Base-by-base conservation (phyloP, 331 rosid genomes). In the Pyracantha coccinea region DNA sequence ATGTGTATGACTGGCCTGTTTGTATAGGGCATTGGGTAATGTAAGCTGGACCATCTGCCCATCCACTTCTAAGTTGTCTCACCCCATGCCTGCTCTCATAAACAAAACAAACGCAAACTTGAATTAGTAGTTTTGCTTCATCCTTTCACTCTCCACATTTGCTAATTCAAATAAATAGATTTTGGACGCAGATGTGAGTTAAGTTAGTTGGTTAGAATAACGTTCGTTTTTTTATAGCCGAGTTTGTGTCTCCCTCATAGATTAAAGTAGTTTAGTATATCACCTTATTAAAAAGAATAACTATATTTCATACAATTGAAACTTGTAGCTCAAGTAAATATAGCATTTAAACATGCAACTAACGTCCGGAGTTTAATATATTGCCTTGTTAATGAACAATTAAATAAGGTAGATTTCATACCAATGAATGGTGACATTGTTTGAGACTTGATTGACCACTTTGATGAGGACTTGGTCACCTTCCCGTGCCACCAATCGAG, bases 21-120 rank as follows among this genome's bases (percentile, higher is more conserved):
- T 90, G 98, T 70, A 90, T 90, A 1, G 96, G 96, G 57, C 98
- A 92, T 31, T 92, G 96, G 25, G 98, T 92, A 1, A 92, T 75
- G 66, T 92, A 92, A 1, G 95, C 86, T 7, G 98, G 98, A 68
- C 98, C 98, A 74, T 92, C 96, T 4, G 85, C 84, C 96, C 98
- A 92, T 0, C 85, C 92, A 75, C 78, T 92, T 54, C 80, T 77
- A 10, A 88, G 77, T 63, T 90, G 98, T 67, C 90, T 81, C 14
- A 92, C 31, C 0, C 98, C 98, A 68, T 92, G 98, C 98, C 93
- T 91, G 81, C 63, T 76, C 74, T 31, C 70, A 8, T 68, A 28
- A 6, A 28, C 60, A 73, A 55, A 28, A 72, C 53, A 35, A 79
- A 27, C 21, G 38, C 4, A 44, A 14, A 45, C 20, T 21, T 19